Evolutionary conservation across 2,329 filamentous ascomycete genomes (phyloP).

Genomic region (Colletotrichum eremochloae): DNA sequence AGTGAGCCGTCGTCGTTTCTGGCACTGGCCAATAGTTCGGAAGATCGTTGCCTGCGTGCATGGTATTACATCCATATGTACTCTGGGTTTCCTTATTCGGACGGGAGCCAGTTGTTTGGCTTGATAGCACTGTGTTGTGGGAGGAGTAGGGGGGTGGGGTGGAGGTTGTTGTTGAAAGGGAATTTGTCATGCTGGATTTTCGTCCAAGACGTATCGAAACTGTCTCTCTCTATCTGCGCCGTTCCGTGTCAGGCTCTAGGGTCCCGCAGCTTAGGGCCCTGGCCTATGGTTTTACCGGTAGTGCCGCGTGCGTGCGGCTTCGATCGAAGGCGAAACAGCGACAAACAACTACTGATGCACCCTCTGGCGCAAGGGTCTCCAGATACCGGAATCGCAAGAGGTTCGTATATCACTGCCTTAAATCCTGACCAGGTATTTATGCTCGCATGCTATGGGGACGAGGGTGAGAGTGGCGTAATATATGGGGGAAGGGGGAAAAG

Average conservation of each 20-base stretch:
- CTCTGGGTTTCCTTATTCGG: conserved; percentile 3
- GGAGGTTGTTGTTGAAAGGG: not conserved
- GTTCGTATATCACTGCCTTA: not conserved
- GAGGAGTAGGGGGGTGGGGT: not conserved
- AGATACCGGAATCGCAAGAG: not conserved
- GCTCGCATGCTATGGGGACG: not conserved
- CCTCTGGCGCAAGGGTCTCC: not conserved
- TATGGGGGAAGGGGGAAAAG: too few species aligned
- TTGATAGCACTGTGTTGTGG: not conserved
- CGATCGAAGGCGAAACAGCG: conserved; percentile 2
- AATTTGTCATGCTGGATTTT: conserved; percentile 32
- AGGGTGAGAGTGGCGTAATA: not conserved
- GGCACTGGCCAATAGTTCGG: conserved; percentile 12
- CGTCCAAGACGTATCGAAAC: conserved; percentile 4
- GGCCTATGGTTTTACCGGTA: not conserved
- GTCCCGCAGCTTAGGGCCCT: not conserved
- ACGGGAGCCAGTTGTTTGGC: conserved; percentile 4
- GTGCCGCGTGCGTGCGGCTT: not conserved
- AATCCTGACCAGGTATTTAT: not conserved
- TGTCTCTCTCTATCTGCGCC: conserved; percentile 1
- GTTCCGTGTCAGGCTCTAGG: not conserved
- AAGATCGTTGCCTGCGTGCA: not conserved
- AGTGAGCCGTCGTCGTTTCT: not conserved
- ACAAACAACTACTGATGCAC: not conserved
- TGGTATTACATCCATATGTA: not conserved